Percentiles rank a stretch among this genome's conserved stretches.
Conservation (phyloP, 495 filamentous ascomycete species). For the Xylaria acuta region DNA sequence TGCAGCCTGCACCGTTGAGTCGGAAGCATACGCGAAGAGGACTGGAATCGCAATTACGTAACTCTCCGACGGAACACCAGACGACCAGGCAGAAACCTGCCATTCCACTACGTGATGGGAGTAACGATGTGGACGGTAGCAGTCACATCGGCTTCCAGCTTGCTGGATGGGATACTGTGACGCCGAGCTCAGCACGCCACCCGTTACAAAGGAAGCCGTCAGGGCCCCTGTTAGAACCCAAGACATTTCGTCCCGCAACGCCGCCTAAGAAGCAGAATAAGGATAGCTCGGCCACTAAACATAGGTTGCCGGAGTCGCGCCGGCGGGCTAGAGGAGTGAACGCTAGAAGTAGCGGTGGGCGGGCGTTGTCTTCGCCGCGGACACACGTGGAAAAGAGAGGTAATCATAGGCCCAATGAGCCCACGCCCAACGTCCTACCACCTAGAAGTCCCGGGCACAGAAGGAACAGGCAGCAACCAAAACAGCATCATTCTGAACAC, state of each 20-base stretch:
- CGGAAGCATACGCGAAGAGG: constrained; percentile 13
- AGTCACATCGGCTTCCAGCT: constrained; percentile 16
- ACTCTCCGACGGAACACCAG: neutral
- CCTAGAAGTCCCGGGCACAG: neutral
- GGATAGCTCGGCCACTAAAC: neutral
- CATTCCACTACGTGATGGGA: neutral
- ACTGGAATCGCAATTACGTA: too few species aligned
- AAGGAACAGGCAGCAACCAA: neutral
- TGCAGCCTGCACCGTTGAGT: constrained; percentile 30
- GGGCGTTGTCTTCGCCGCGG: neutral
- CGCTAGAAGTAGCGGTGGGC: neutral
- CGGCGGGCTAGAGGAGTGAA: neutral
- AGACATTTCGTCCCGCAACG: neutral
- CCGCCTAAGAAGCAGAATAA: neutral
- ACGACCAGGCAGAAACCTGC: neutral
- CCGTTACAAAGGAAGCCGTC: neutral
- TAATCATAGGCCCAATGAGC: neutral
- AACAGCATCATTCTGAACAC: neutral
- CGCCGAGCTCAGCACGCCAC: neutral
- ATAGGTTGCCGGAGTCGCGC: neutral
- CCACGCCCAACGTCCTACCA: neutral
- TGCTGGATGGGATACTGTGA: neutral
- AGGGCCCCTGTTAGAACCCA: constrained; percentile 11
- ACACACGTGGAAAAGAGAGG: neutral
- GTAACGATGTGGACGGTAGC: neutral